Base-by-base conservation (phyloP, 805 yeast species). In the Yamadazyma takamatsuzukensis region DNA sequence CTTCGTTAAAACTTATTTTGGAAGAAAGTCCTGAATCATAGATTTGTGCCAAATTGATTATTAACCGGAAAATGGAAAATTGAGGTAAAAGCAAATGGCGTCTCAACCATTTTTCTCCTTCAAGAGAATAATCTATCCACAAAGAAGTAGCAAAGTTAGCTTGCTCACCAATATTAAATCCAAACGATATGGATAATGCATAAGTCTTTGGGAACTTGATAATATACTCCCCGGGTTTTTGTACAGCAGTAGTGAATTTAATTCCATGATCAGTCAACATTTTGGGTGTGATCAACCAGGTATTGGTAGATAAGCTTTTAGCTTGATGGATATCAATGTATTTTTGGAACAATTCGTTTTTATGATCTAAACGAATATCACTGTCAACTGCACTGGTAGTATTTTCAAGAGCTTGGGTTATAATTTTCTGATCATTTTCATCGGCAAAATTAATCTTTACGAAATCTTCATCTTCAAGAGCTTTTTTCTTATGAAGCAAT, bases 181-280 rank as follows among this genome's bases (percentile, higher is more conserved):
- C 88, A 11, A 74, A 50, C 0, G 80, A 74, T 3, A 79, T 48
- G 4, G 52, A 56, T 10, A 76, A 52, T 1, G 80, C 60, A 47
- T 74, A 80, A 0, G 74, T 48, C 34, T 66, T 64, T 0, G 89
- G 87, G 41, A 59, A 77, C 35, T 70, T 76, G 37, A 80, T 59
- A 5, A 83, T 56, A 34, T 68, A 65, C 21, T 82, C 83, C 1
- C 85, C 84, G 0, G 80, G 77, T 23, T 61, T 63, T 49, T 82
- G 89, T n/a, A 66, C 49, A 0, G 73, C 56, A 5, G 71, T 66
- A 27, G 64, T 57, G 16, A 63, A 71, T 4, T 49, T 56, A 13
- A 82, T 78, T 0, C 78, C 80, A 19, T 67, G 44, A 14, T 60
- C 54, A n/a, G 44, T 39, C n/a, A 82, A 51, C 18, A 61, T 42